Evolutionary conservation across 2,329 filamentous ascomycete species (phyloP).

Genomic region (Tothia fuscella): DNA sequence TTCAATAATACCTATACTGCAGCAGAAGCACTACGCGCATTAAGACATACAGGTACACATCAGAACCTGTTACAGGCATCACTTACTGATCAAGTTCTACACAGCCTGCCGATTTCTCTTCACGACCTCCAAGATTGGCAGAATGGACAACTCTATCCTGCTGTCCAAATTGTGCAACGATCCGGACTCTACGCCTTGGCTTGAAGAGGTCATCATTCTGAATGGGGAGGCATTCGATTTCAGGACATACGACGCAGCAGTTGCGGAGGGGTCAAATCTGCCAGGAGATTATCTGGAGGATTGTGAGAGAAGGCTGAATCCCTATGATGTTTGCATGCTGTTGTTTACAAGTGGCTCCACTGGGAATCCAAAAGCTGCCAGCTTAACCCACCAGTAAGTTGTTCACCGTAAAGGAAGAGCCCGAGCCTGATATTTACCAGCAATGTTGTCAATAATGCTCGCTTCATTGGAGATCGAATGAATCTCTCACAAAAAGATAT

Average conservation of each 20-base stretch:
- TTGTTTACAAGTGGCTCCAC: conserved; percentile 69
- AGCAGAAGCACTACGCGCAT: conserved; percentile 57
- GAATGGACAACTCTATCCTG: conserved; percentile 49
- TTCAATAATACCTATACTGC: conserved; percentile 75
- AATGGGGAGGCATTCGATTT: conserved; percentile 15
- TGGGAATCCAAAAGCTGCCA: conserved; percentile 60
- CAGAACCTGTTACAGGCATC: background rate
- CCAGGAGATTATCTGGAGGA: conserved; percentile 40
- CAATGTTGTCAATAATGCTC: conserved; percentile 28
- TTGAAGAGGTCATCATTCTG: conserved; percentile 18
- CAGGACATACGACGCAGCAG: conserved; percentile 16
- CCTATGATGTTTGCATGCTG: conserved; percentile 59
- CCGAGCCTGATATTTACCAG: conserved; percentile 12
- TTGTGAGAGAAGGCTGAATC: conserved; percentile 43
- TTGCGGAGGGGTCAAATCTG: conserved; percentile 35
- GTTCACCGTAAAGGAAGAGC: background rate
- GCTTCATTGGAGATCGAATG: conserved; percentile 55
- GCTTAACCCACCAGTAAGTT: conserved; percentile 43
- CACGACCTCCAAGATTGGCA: conserved; percentile 56
- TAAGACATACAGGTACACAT: conserved; percentile 55
- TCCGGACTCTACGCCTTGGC: conserved; percentile 13
- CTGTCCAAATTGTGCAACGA: conserved; percentile 26
- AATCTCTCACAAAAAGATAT: conserved; percentile 51
- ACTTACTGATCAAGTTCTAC: conserved; percentile 57
- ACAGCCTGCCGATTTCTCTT: conserved; percentile 61